Percentiles rank a stretch among this genome's conserved stretches.
Evolutionary conservation across 805 yeast species (phyloP).

Genomic region (Yarrowia phangngaensis): DNA sequence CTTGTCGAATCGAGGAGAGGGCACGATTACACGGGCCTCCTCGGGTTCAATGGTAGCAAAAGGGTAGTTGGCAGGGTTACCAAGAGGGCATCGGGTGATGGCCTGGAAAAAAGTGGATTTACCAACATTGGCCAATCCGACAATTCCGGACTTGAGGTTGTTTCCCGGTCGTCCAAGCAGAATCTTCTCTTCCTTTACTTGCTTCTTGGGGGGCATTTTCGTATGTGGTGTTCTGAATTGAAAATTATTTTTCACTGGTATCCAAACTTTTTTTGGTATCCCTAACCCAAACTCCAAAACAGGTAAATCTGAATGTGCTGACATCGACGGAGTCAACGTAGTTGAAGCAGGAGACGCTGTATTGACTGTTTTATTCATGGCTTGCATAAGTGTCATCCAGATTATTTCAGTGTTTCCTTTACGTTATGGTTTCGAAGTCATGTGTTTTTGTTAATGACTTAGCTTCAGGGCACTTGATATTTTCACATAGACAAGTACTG

Average conservation of each 20-base stretch:
- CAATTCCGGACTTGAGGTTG: conserved; percentile 76
- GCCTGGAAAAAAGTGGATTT: conserved; percentile 98
- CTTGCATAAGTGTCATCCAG: too few relatives aligned
- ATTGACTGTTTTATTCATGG: too few relatives aligned
- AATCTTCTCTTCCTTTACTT: conserved; percentile 65
- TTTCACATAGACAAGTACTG: too few relatives aligned
- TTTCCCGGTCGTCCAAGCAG: conserved; percentile 81
- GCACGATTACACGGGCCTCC: conserved; percentile 93
- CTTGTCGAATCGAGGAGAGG: conserved; percentile 80
- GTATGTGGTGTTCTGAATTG: conserved; percentile 27
- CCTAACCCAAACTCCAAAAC: too few relatives aligned
- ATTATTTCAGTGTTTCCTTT: too few relatives aligned
- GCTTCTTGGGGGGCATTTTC: conserved; percentile 77
- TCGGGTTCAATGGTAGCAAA: conserved; percentile 98
- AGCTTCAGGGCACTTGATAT: too few relatives aligned
- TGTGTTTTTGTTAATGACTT: too few relatives aligned
- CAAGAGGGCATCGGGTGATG: conserved; percentile 85
- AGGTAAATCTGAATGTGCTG: too few relatives aligned
- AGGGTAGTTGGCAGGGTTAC: conserved; percentile 97
- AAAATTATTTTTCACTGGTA: conserved; percentile 8
- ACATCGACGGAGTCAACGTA: too few relatives aligned
- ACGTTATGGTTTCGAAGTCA: too few relatives aligned
- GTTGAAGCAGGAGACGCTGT: too few relatives aligned
- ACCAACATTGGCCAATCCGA: conserved; percentile 89
- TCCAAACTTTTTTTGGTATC: too few relatives aligned